Evolutionary conservation across 768 basidiomycete genomes (phyloP), one percentile per base, ranked within the genome.

Genomic region (Chlorophyllum brunneum): DNA sequence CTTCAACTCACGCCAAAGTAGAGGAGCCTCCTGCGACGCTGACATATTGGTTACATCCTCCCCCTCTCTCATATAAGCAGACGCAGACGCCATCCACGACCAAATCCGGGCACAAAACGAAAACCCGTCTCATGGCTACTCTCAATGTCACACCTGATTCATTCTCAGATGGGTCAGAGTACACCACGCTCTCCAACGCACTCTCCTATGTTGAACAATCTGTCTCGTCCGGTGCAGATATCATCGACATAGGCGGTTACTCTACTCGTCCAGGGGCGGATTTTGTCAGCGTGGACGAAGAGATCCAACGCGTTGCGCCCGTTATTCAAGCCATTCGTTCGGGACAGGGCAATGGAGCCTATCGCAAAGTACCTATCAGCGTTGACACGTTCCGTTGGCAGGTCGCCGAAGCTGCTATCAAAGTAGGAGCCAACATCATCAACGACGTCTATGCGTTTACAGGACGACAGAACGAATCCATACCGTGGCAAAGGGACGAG

Each of bases 111-210:
- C 39, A 24, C 46, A 47, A 61, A 18, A 62, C 56, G 22, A 78
- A 74, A 59, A 87, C 90, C 0, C 77, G 80, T 51, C 64, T 98
- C 52, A 98, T 98, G 95, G 87, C 87, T 0, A 97, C 91, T 1
- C 78, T 99, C 51, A 98, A 98, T 63, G 79, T 79, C 5, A 98
- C 95, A 0, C 95, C 95, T 2, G 95, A 99, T 68, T 97, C 95
- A 0, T 98, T 98, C 70, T 98, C 95, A 0, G 94, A 98, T 56
- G 93, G 93, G 8, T 76, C 83, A 0, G 63, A 67, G 16, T 74
- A 87, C 64, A 73, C 77, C 55, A 76, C 75, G 0, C 57, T 84
- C 9, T 58, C 75, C 0, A 64, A 73, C 8, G 88, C 87, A 0
- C 60, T 92, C 13, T 59, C 63, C 2, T 88, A 86, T 55, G 72